Evolutionary conservation across 345 rosid species (phyloP), one percentile per base, ranked within the genome.

Genomic region (Jatropha curcas): DNA sequence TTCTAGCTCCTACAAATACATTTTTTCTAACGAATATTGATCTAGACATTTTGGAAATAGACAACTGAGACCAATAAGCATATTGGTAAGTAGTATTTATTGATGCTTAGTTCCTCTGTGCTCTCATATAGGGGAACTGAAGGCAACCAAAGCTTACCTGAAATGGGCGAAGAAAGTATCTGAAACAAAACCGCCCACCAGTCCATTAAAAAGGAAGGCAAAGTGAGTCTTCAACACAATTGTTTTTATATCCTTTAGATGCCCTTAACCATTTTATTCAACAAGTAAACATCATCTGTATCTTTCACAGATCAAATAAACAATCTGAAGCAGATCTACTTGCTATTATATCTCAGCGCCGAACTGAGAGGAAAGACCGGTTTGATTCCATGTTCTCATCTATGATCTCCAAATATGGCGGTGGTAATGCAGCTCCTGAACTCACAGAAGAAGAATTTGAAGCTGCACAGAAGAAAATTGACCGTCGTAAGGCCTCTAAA

Each of bases 401-500:
- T 8, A 72, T 93, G 58, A 75, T 87, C 59, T 79, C 91, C 69
- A 93, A 83, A 68, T 96, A 93, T 62, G 97, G 97, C 20, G 86
- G 88, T 2, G 74, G 60, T 33, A 72, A 46, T 37, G 81, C 81
- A 45, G 72, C 72, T 24, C 71, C 88, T 11, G 98, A 91, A 76
- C 97, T 90, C 8, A 86, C 86, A 20, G 97, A 96, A 46, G 98
- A 91, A 88, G 93, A 96, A 74, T 93, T 96, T 37, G 93, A 93
- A 87, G 97, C 98, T 79, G 86, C 92, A 11, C 82, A 76, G 86
- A 89, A 79, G 77, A 91, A 85, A 83, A 64, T 91, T 25, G 93
- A 88, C 62, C 76, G 81, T 75, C 64, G 74, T 4, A 88, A 81
- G 81, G 65, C 83, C 55, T 80, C 87, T 70, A 86, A 76, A 70